Evolutionary conservation across 1,284 basidiomycete genomes (phyloP), one percentile per base, ranked within the genome.

Genomic region (Anthracocystis setariae): DNA sequence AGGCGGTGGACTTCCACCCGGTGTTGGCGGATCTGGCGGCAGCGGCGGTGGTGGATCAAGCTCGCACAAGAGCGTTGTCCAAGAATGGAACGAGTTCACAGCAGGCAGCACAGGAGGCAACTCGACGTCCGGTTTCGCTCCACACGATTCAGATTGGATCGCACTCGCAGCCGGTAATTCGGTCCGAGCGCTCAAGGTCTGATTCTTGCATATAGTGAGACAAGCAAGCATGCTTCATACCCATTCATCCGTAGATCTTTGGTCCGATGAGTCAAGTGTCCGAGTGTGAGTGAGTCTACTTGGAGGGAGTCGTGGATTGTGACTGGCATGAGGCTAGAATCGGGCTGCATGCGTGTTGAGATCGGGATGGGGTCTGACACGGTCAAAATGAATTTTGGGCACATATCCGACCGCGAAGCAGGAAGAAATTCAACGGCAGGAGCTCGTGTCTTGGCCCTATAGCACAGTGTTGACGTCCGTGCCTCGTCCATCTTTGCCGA

Each of bases 11-110:
- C 56, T 70, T 33, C 52, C 46, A n/a, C 52, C 64, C 35, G 50
- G 69, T 24, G 60, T 54, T 13, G 70, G 75, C 20, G 64, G 61
- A n/a, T 58, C 59, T 35, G 43, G 54, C 3, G 69, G 60, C 15
- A 58, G 55, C 3, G 44, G 54, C 7, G 56, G 54, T 7, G 53
- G 48, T 3, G 58, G 47, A 2, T 46, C 60, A 24, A 65, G 57
- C 25, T 51, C 63, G 37, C 67, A 65, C 60, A 69, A 71, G 35
- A 78, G 70, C 33, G 65, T 81, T 8, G 73, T 81, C 38, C 78
- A 77, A 54, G 80, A 81, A 35, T 81, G 79, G 80, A 81, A 79
- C 45, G 80, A 82, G 32, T 82, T 75, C 48, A 74, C 78, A 3
- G 54, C 71, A 9, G 61, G 56, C 21, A 67, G 59, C 39, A n/a